Conservation (phyloP, 2,329 filamentous ascomycete genomes). For the Neopestalotiopsis sp. region DNA sequence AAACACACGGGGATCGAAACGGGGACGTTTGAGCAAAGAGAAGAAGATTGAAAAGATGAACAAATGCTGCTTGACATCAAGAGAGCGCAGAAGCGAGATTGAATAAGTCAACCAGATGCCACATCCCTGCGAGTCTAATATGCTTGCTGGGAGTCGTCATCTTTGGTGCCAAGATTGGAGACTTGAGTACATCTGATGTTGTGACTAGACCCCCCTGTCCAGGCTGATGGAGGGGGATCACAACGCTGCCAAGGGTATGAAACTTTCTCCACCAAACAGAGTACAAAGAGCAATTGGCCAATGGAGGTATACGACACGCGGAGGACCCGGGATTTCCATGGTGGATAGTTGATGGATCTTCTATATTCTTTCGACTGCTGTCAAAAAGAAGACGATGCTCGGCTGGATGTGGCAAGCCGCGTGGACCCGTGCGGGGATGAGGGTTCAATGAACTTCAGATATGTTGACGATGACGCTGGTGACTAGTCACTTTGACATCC, state of each 20-base stretch:
- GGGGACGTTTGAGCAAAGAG: background rate
- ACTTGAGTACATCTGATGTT: background rate
- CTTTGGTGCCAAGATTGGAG: slow-evolving; percentile 14
- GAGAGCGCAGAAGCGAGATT: slow-evolving; percentile 9
- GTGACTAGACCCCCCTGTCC: background rate
- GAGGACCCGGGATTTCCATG: background rate
- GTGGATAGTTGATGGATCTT: background rate
- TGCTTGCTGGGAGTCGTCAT: slow-evolving; percentile 11
- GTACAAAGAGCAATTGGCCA: slow-evolving; percentile 3
- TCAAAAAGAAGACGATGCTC: background rate
- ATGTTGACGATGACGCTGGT: background rate
- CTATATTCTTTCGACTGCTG: slow-evolving; percentile 3
- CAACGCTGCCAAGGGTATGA: slow-evolving; percentile 9
- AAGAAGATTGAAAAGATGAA: slow-evolving; percentile 1
- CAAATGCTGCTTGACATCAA: background rate
- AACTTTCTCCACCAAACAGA: slow-evolving; percentile 19
- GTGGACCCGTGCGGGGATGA: background rate
- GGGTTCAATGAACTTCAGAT: background rate
- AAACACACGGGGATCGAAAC: background rate
- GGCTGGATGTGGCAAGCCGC: background rate
- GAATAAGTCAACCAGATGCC: background rate
- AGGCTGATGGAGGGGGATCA: slow-evolving; percentile 10
- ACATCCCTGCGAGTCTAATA: slow-evolving; percentile 10
- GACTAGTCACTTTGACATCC: background rate
- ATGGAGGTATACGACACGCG: slow-evolving; percentile 1